These are phyloP conservation scores for Penicillium sp. DNA, from an alignment of 2,329 filamentous ascomycete genomes.

Conservation along the genomic window DNA sequence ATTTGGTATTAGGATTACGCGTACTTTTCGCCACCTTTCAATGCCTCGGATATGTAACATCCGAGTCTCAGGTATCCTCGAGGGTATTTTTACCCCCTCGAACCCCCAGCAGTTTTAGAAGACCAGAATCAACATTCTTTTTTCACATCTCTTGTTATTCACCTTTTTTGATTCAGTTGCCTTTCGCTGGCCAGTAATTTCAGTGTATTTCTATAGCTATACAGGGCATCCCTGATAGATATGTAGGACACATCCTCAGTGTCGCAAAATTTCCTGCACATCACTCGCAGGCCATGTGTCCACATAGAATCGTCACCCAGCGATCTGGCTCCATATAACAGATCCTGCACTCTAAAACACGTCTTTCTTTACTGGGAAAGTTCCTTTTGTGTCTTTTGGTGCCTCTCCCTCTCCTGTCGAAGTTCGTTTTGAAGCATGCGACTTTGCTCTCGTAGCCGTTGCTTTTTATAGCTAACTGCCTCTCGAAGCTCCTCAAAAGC, in stretches of 20 bases:
- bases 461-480: slow-evolving; percentile 5
- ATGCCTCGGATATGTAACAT: too few species aligned
- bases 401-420: slow-evolving; percentile 8
- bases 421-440: slow-evolving; percentile 9
- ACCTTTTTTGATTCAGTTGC: too few species aligned
- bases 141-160: too few species aligned
- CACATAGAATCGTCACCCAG: background rate
- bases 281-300: background rate
- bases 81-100: too few species aligned
- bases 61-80: too few species aligned
- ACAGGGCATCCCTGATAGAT: too few species aligned
- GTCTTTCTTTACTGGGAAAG: background rate
- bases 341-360: background rate
- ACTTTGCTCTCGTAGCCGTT: slow-evolving; percentile 8
- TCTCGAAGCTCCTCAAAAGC: slow-evolving; percentile 6
- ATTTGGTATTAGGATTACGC: slow-evolving; percentile 1
- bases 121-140: too few species aligned
- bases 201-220: too few species aligned
- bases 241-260: background rate
- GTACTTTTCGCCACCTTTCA: slow-evolving; percentile 2
- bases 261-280: background rate
- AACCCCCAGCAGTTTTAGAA: too few species aligned
- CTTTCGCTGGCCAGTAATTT: too few species aligned
- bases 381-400: slow-evolving; percentile 10
- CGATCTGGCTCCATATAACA: background rate